Evolutionary conservation across 495 filamentous ascomycete species (phyloP).

Genomic region (Hypoxylon subgilvum): DNA sequence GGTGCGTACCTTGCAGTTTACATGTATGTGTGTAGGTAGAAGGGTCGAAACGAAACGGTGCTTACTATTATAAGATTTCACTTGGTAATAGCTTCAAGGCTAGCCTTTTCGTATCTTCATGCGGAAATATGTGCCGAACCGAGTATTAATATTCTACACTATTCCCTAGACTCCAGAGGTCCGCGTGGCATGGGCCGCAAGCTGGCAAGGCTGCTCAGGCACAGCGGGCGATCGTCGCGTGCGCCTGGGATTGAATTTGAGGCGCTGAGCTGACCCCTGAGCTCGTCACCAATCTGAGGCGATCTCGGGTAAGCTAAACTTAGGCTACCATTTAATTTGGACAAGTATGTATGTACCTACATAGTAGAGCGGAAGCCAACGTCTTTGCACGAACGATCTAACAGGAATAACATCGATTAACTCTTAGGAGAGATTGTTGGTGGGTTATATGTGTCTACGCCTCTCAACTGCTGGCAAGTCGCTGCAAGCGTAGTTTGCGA

Average conservation of each 20-base stretch:
- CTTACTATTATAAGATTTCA: not conserved
- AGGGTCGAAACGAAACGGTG: not conserved
- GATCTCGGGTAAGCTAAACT: not conserved
- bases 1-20: not conserved
- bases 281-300: not conserved
- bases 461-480: not conserved
- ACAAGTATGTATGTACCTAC: not conserved
- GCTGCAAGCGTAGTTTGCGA: not conserved
- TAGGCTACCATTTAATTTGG: not conserved
- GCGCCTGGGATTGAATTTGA: slow-evolving; percentile 7
- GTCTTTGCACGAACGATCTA: too few relatives aligned
- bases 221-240: slow-evolving; percentile 1
- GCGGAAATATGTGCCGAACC: too few relatives aligned
- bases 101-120: too few relatives aligned
- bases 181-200: too few relatives aligned
- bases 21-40: too few relatives aligned
- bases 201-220: slow-evolving; percentile 16
- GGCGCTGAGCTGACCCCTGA: not conserved
- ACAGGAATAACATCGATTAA: too few relatives aligned
- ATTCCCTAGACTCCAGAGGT: too few relatives aligned
- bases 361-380: too few relatives aligned
- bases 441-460: not conserved
- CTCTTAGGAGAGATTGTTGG: too few relatives aligned
- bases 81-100: not conserved
- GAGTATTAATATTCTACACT: too few relatives aligned